Evolutionary conservation across 192 early-diverging fungal species (phyloP).

Genomic region (Glomus cerebriforme): DNA sequence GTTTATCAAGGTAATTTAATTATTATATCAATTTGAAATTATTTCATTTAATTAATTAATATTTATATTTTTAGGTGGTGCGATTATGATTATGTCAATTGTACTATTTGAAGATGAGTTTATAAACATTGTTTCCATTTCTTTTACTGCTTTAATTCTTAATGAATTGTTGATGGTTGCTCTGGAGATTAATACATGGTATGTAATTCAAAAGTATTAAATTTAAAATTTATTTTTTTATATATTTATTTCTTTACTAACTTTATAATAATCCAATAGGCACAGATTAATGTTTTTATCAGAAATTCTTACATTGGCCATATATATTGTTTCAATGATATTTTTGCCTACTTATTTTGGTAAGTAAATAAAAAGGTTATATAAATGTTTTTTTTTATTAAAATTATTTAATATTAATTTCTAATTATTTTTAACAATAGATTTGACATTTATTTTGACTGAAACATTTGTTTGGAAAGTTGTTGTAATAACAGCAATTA

Average conservation of each 20-base stretch:
- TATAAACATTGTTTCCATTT: slow-evolving; percentile 91
- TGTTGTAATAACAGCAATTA: slow-evolving; percentile 83
- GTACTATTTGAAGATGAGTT: slow-evolving; percentile 96
- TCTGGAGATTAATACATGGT: slow-evolving; percentile 91
- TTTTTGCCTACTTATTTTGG: slow-evolving; percentile 90
- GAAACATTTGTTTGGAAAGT: slow-evolving; percentile 89
- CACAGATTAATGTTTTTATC: slow-evolving; percentile 88
- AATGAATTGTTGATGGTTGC: slow-evolving; percentile 98
- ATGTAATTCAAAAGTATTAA: neutral
- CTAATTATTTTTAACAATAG: slow-evolving; percentile 41
- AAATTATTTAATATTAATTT: slow-evolving; percentile 9
- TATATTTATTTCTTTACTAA: neutral
- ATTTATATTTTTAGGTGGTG: slow-evolving; percentile 60
- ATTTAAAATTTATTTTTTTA: neutral
- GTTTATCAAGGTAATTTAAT: slow-evolving; percentile 88
- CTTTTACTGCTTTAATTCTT: slow-evolving; percentile 90
- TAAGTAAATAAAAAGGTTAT: slow-evolving; percentile 37
- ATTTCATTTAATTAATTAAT: neutral
- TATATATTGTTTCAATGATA: slow-evolving; percentile 90
- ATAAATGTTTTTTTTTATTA: slow-evolving; percentile 7
- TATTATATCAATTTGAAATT: slow-evolving; percentile 43
- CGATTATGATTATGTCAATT: slow-evolving; percentile 93
- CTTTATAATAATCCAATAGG: slow-evolving; percentile 35
- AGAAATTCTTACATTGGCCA: slow-evolving; percentile 74
- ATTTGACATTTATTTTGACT: slow-evolving; percentile 84